phyloP scores from a whole-genome alignment of 73 alveolate species.

The Paramecium pentaurelia region DNA sequence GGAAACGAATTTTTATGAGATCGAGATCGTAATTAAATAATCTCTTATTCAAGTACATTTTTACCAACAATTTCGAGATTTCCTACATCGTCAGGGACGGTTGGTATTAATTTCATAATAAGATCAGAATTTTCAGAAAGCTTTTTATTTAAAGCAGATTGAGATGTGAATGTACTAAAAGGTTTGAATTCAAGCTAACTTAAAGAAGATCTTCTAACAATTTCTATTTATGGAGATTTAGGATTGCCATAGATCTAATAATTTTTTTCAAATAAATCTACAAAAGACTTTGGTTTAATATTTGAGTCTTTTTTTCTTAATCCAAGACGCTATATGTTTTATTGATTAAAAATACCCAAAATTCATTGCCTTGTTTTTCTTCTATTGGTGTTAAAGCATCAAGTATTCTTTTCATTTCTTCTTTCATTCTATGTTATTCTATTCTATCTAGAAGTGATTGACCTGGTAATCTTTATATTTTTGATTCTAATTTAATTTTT shows the following conservation, averaged over 20 bases:
- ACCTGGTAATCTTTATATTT: not conserved
- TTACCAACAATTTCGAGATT: slow-evolving; percentile 7
- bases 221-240: slow-evolving; percentile 17
- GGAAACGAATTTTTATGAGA: not conserved
- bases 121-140: slow-evolving; percentile 28
- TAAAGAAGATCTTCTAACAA: not conserved
- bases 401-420: not conserved
- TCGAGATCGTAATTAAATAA: not conserved
- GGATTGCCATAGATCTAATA: slow-evolving; percentile 4
- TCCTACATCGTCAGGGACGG: not conserved
- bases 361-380: slow-evolving; percentile 2
- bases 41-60: not conserved
- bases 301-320: not conserved
- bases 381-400: not conserved
- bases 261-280: not conserved
- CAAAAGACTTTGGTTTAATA: not conserved
- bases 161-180: not conserved
- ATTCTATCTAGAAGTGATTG: not conserved
- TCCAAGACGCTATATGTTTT: not conserved
- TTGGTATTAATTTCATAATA: slow-evolving; percentile 7
- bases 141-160: not conserved
- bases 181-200: not conserved
- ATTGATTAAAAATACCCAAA: not conserved
- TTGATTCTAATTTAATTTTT: not conserved
- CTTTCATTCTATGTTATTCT: not conserved